phyloP scores from a whole-genome alignment of 2,329 filamentous ascomycete species.

The Aureobasidium musti region DNA sequence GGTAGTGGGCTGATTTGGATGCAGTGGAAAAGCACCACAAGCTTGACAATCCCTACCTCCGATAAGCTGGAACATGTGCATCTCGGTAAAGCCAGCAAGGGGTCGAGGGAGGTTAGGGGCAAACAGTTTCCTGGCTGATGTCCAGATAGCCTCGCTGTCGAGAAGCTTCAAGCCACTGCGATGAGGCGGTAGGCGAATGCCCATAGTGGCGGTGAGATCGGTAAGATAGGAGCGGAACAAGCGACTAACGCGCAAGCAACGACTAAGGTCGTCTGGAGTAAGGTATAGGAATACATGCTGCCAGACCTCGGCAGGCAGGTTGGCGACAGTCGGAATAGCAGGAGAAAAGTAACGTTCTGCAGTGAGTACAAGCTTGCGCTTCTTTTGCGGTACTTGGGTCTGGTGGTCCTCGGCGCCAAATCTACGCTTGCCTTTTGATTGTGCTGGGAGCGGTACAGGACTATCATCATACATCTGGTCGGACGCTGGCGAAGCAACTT shows the following conservation, averaged over 20 bases:
- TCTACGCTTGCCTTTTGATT: conserved; percentile 29
- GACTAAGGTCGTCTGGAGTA: conserved; percentile 39
- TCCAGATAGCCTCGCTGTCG: conserved; percentile 70
- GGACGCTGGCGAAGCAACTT: neutral
- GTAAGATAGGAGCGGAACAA: conserved; percentile 39
- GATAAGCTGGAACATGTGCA: conserved; percentile 74
- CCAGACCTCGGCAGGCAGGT: conserved; percentile 31
- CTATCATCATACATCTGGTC: conserved; percentile 10
- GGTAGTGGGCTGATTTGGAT: conserved; percentile 37
- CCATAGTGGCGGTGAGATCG: conserved; percentile 29
- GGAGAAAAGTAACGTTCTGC: conserved; percentile 26
- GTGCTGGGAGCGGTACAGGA: conserved; percentile 1
- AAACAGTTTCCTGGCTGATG: conserved; percentile 64
- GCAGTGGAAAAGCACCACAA: conserved; percentile 55
- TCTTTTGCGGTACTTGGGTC: neutral
- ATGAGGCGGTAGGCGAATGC: conserved; percentile 11
- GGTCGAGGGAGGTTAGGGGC: conserved; percentile 70
- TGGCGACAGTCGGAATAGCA: conserved; percentile 5
- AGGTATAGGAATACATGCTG: conserved; percentile 41
- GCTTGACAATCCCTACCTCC: conserved; percentile 67
- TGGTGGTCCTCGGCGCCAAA: conserved; percentile 5
- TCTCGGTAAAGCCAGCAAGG: conserved; percentile 64
- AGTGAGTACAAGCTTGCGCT: conserved; percentile 12
- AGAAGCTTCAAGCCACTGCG: conserved; percentile 39
- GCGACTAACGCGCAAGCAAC: conserved; percentile 40